These are phyloP conservation scores for Solanum hybrid DNA, from an alignment of 305 asterid species.

Conservation along the genomic window DNA sequence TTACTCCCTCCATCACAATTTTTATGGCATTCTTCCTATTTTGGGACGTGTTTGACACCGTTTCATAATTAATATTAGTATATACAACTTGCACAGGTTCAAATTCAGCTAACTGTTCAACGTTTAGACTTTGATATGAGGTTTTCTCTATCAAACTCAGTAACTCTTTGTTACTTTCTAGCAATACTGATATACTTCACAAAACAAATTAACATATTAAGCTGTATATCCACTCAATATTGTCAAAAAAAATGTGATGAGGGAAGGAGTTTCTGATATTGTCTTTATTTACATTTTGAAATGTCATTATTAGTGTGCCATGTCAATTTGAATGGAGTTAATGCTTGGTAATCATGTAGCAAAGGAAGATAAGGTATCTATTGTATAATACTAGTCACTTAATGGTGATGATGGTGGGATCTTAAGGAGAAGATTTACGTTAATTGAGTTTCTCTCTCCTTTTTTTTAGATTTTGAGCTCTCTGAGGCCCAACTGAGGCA, in stretches of 20 bases:
- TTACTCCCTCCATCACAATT: background rate
- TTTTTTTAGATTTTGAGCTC: constrained; percentile 63
- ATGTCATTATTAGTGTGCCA: background rate
- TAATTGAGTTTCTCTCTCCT: background rate
- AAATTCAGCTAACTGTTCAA: background rate
- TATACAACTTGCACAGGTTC: background rate
- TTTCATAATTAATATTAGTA: background rate
- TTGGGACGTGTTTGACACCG: background rate
- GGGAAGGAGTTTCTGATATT: background rate
- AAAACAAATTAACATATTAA: background rate
- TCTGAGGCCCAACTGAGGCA: constrained; percentile 77
- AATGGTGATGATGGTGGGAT: background rate
- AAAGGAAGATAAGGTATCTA: background rate
- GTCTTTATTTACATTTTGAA: background rate
- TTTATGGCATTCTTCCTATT: background rate
- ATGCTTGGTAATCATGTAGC: background rate
- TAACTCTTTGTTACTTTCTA: background rate
- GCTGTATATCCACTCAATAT: background rate
- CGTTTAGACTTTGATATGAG: background rate
- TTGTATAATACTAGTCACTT: background rate
- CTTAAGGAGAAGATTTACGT: background rate
- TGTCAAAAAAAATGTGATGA: background rate
- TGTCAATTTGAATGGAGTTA: background rate
- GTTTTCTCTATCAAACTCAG: background rate
- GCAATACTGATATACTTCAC: background rate